Evolutionary conservation across 306 rosid species (phyloP).

Genomic region (Prunus dulcis): DNA sequence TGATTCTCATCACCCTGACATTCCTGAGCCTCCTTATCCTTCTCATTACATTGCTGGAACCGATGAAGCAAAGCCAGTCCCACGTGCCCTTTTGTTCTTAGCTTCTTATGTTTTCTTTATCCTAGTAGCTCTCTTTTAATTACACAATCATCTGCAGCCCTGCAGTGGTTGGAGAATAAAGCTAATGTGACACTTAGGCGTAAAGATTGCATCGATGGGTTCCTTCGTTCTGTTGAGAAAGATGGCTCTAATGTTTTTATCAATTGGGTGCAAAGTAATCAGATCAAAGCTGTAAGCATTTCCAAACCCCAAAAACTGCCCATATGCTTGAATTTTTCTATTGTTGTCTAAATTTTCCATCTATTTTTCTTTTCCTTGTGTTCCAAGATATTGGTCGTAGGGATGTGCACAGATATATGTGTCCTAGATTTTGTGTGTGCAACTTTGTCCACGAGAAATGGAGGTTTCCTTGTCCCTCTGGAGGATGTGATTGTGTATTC

Average conservation of each 20-base stretch:
- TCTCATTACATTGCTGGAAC: slow-evolving; percentile 78
- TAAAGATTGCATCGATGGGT: slow-evolving; percentile 85
- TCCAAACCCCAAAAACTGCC: not conserved
- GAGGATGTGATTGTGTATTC: slow-evolving; percentile 83
- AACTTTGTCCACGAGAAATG: slow-evolving; percentile 65
- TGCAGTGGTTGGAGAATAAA: slow-evolving; percentile 77
- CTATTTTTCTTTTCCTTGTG: slow-evolving; percentile 11
- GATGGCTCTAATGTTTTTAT: slow-evolving; percentile 78
- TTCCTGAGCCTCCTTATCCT: slow-evolving; percentile 86
- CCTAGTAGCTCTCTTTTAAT: not conserved
- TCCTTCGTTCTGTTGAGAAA: slow-evolving; percentile 49
- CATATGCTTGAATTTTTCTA: not conserved
- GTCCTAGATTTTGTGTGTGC: slow-evolving; percentile 81
- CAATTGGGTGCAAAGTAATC: slow-evolving; percentile 79
- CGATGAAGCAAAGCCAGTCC: slow-evolving; percentile 66
- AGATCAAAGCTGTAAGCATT: slow-evolving; percentile 64
- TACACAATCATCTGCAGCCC: slow-evolving; percentile 25
- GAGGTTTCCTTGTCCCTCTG: slow-evolving; percentile 58
- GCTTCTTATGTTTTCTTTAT: not conserved
- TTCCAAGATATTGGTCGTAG: slow-evolving; percentile 66
- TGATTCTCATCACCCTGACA: slow-evolving; percentile 71
- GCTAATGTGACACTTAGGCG: slow-evolving; percentile 68
- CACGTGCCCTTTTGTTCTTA: slow-evolving; percentile 43
- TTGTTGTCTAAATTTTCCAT: slow-evolving; percentile 10
- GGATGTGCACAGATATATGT: slow-evolving; percentile 83